phyloP scores from a whole-genome alignment of 2,329 filamentous ascomycete genomes.

The Alternaria sp. region DNA sequence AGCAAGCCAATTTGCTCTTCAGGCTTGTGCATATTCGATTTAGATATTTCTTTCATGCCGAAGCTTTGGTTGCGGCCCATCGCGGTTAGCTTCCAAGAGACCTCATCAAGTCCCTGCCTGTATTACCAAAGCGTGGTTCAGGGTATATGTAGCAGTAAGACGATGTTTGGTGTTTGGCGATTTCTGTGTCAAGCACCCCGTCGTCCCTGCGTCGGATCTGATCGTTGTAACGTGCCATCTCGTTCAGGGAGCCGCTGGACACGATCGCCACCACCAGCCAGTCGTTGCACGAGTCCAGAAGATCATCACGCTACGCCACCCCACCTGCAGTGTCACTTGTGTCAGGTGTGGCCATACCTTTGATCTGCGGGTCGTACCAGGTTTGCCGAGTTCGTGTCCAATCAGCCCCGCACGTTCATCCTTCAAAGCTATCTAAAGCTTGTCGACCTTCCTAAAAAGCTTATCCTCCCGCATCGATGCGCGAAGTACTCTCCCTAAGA shows the following conservation, averaged over 20 bases:
- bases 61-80: conserved; percentile 11
- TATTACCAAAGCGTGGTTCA: background rate
- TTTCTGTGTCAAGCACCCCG: background rate
- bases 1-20: conserved; percentile 34
- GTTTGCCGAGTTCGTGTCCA: conserved; percentile 9
- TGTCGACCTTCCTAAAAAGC: conserved; percentile 30
- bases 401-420: conserved; percentile 23
- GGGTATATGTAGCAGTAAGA: background rate
- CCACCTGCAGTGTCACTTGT: background rate
- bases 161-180: background rate
- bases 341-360: background rate
- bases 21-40: background rate
- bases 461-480: conserved; percentile 7
- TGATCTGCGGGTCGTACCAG: background rate
- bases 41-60: conserved; percentile 10
- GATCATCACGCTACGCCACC: background rate
- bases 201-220: background rate
- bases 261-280: background rate
- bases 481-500: background rate
- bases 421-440: conserved; percentile 15
- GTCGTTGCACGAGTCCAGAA: background rate
- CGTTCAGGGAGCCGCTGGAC: background rate
- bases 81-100: background rate
- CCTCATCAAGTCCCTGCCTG: background rate
- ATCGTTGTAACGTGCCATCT: background rate